These are phyloP conservation scores for Malania oleifera DNA, from an alignment of 164 flowering plant species.

Conservation along the genomic window DNA sequence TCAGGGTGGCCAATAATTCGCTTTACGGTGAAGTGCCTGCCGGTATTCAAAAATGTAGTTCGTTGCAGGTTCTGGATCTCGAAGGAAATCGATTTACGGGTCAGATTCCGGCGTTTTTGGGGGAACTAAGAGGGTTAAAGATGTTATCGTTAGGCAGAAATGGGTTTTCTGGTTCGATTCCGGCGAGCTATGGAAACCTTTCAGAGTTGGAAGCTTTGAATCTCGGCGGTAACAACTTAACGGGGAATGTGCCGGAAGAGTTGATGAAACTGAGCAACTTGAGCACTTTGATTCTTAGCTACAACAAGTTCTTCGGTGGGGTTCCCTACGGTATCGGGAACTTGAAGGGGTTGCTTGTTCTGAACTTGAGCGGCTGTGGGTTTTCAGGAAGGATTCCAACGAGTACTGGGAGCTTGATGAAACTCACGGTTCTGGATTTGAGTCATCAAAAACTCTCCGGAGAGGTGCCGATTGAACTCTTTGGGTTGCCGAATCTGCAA, in stretches of 20 bases:
- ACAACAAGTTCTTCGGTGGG: conserved; percentile 45
- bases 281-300: conserved; percentile 44
- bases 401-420: conserved; percentile 45
- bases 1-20: conserved; percentile 59
- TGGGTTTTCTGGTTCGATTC: conserved; percentile 50
- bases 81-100: conserved; percentile 58
- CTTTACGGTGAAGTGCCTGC: conserved; percentile 42
- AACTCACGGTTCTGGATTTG: conserved; percentile 52
- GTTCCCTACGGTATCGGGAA: conserved; percentile 35
- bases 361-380: conserved; percentile 57
- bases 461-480: conserved; percentile 54
- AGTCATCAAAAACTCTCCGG: conserved; percentile 58
- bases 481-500: conserved; percentile 63
- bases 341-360: conserved; percentile 28
- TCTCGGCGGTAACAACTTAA: conserved; percentile 44
- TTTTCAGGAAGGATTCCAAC: conserved; percentile 56
- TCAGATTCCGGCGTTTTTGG: conserved; percentile 37
- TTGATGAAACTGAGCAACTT: conserved; percentile 40
- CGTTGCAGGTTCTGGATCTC: conserved; percentile 45
- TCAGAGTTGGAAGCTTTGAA: conserved; percentile 35
- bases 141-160: conserved; percentile 49
- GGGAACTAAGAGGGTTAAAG: conserved; percentile 32
- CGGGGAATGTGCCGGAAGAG: conserved; percentile 46
- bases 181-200: conserved; percentile 31
- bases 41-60: conserved; percentile 37